phyloP scores from a whole-genome alignment of 371 early-diverging fungal species.

The Mortierella sp. region DNA sequence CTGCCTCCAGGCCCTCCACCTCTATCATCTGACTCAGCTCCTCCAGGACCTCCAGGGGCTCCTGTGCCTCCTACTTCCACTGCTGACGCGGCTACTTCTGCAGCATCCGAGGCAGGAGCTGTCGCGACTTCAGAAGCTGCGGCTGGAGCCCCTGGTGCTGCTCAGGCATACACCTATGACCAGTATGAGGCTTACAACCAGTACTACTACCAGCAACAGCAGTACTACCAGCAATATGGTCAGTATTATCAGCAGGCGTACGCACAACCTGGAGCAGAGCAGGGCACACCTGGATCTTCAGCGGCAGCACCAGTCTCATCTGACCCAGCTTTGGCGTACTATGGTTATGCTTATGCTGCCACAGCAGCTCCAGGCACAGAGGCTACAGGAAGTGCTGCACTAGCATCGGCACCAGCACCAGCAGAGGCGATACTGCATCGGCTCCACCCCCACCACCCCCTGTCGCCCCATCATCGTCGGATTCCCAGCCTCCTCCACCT shows the following conservation, averaged over 20 bases:
- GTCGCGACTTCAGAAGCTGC: constrained; percentile 21
- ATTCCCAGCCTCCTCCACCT: constrained; percentile 9
- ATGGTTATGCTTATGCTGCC: constrained; percentile 59
- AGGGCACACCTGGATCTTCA: constrained; percentile 38
- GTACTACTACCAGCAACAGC: constrained; percentile 60
- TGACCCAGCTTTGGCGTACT: constrained; percentile 56
- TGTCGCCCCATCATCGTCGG: not conserved
- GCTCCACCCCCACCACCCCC: constrained; percentile 7
- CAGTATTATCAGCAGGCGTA: constrained; percentile 62
- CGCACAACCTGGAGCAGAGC: constrained; percentile 52
- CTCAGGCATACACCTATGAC: constrained; percentile 58
- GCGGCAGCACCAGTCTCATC: constrained; percentile 31
- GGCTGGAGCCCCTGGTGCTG: constrained; percentile 31
- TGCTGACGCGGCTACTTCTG: not conserved
- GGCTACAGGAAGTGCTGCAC: constrained; percentile 24
- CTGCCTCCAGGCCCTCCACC: constrained; percentile 58
- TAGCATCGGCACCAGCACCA: constrained; percentile 29
- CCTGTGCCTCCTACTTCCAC: constrained; percentile 19
- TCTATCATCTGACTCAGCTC: constrained; percentile 26
- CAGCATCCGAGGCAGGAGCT: not conserved
- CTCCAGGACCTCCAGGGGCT: constrained; percentile 32
- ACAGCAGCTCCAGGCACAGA: constrained; percentile 40
- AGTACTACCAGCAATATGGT: constrained; percentile 53
- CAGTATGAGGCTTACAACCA: constrained; percentile 63
- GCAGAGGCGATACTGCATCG: not conserved